Evolutionary conservation across 352 stramenopile genomes (phyloP).

Genomic region (Globisporangium spinosum): DNA sequence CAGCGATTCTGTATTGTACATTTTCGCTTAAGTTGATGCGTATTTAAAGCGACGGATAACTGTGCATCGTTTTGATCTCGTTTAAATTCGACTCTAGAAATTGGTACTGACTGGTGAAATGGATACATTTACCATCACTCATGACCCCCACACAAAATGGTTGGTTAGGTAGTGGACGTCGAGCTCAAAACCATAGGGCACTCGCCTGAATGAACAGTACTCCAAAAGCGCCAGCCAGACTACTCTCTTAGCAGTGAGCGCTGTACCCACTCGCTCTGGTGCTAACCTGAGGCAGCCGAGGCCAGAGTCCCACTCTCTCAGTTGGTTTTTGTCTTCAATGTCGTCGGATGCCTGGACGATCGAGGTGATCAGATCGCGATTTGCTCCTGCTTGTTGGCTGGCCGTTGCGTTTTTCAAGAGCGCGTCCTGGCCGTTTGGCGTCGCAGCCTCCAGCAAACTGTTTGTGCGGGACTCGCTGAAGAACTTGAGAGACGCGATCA

Average conservation of each 20-base stretch:
- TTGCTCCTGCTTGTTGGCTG: neutral
- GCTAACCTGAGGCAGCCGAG: neutral
- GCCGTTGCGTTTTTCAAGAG: neutral
- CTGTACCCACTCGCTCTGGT: neutral
- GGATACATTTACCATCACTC: no score
- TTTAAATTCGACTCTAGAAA: slow-evolving; percentile 2
- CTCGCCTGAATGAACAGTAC: no score
- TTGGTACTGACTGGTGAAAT: no score
- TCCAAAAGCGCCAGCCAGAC: neutral
- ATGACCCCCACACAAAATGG: no score
- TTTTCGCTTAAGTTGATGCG: neutral
- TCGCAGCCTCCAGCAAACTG: slow-evolving; percentile 6
- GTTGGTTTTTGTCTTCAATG: neutral
- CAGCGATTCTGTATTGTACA: neutral
- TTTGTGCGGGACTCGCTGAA: neutral
- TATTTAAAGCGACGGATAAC: neutral
- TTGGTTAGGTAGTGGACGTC: neutral
- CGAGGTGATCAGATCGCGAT: neutral
- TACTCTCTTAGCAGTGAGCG: neutral
- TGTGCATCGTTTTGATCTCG: neutral
- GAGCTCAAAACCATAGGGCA: no score
- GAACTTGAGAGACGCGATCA: neutral
- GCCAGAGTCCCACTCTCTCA: neutral
- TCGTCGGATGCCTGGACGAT: neutral
- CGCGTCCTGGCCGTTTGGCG: neutral